Conservation (phyloP, 768 basidiomycete species). For the Pleurotus tuber-regium region DNA sequence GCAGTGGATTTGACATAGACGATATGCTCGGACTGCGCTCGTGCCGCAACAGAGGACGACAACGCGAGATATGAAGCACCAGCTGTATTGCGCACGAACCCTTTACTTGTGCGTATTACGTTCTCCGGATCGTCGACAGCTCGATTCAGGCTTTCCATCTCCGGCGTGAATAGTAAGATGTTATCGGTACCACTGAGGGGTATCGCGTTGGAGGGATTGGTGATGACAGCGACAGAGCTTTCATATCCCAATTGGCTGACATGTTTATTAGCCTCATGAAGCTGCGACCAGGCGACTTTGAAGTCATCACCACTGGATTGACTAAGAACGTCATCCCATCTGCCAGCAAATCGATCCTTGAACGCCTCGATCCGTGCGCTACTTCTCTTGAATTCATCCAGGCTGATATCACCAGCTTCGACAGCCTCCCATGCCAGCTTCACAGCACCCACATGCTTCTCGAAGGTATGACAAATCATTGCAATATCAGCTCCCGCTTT, state of each 20-base stretch:
- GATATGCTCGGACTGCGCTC: constrained; percentile 37
- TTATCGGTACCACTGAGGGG: constrained; percentile 27
- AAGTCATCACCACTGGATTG: constrained; percentile 19
- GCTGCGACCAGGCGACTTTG: constrained; percentile 25
- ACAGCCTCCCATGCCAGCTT: constrained; percentile 51
- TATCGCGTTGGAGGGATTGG: constrained; percentile 33
- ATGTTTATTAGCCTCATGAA: constrained; percentile 36
- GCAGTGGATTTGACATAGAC: constrained; percentile 41
- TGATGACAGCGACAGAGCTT: constrained; percentile 44
- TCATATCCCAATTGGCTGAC: constrained; percentile 49
- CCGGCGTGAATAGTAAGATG: constrained; percentile 54
- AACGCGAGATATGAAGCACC: constrained; percentile 54
- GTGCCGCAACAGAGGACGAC: constrained; percentile 33
- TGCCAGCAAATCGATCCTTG: constrained; percentile 49
- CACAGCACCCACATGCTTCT: constrained; percentile 51
- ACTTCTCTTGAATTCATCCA: constrained; percentile 38
- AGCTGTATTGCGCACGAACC: constrained; percentile 52
- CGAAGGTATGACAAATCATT: constrained; percentile 70
- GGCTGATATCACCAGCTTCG: constrained; percentile 36
- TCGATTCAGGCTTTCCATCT: constrained; percentile 53
- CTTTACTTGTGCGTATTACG: constrained; percentile 37
- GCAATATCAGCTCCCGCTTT: constrained; percentile 68
- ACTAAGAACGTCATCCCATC: constrained; percentile 38
- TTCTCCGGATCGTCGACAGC: constrained; percentile 60
- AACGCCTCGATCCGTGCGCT: constrained; percentile 43